Base-by-base conservation (phyloP, 129 eudicot genomes). In the Flaveria sonorensis region DNA sequence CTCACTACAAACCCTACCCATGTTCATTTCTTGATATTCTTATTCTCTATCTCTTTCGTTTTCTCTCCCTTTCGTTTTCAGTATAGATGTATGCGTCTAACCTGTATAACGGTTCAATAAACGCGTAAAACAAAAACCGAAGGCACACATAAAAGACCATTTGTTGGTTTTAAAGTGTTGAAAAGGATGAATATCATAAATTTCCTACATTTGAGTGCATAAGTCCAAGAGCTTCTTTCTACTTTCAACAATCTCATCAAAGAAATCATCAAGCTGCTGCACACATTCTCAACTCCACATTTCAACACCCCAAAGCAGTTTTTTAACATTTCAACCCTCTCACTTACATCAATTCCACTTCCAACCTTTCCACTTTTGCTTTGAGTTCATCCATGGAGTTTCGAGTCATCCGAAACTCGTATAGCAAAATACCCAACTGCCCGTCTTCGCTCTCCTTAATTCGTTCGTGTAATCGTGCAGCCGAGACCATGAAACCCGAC, bases 211-310 rank as follows among this genome's bases (percentile, higher is more conserved):
- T 56, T 90, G 88, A 30, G 87, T 83, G 81, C 96, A 90, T 87
- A 90, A 82, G 67, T 90, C 90, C 77, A 84, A 81, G 36, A 90
- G 83, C 88, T 82, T 90, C 82, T 90, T 88, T 83, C 96, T 90
- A 21, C 89, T 85, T 78, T 88, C 96, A 84, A 90, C 96, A 19
- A 90, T 90, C 74, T 90, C 96, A 82, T 90, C 96, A 82, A 90
- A 89, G 79, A 89, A 83, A 59, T 89, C 92, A 89, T 89, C 96
- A 70, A 90, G 88, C 79, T 90, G 96, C 11, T n/a, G 85, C 87
- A 80, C 24, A 88, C 71, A 63, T 81, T 81, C 71, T 90, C 96
- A 77, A 77, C 77, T 65, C 96, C 96, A 80, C 87, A 77, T 77
- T 82, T 81, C 83, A 90, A 83, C 39, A 47, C 71, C 75, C 82